These are phyloP conservation scores for Apiospora hydei DNA, from an alignment of 2,329 filamentous ascomycete species.

Conservation along the genomic window DNA sequence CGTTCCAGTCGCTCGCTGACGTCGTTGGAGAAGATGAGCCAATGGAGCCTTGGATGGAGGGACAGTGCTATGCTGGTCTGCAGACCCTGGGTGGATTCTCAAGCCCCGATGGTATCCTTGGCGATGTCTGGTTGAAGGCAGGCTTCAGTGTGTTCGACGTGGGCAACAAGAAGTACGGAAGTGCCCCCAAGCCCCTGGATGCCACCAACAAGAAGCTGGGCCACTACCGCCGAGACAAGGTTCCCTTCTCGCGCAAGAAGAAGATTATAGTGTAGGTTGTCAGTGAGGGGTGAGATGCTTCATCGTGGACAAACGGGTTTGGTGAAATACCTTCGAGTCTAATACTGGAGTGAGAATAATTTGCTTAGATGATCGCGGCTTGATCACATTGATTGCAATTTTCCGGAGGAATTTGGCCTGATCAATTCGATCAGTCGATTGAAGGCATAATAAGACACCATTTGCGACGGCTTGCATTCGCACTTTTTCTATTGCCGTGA, in stretches of 20 bases:
- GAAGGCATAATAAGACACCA: background rate
- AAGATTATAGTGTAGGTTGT: slow-evolving; percentile 19
- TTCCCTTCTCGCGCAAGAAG: slow-evolving; percentile 20
- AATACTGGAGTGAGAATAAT: background rate
- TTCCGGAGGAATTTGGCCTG: background rate
- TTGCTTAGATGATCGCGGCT: slow-evolving; percentile 3
- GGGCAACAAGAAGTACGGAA: slow-evolving; percentile 52
- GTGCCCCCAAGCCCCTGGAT: slow-evolving; percentile 50
- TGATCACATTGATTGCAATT: background rate
- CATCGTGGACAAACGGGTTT: background rate
- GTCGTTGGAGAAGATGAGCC: slow-evolving; percentile 47
- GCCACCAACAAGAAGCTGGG: slow-evolving; percentile 26
- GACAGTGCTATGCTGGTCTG: slow-evolving; percentile 76
- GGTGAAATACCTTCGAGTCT: background rate
- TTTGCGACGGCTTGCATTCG: background rate
- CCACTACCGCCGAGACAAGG: slow-evolving; percentile 14
- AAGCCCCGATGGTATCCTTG: slow-evolving; percentile 71
- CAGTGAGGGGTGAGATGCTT: background rate
- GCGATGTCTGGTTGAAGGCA: slow-evolving; percentile 81
- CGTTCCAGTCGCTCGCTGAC: slow-evolving; percentile 59
- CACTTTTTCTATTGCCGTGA: background rate
- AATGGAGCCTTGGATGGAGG: background rate
- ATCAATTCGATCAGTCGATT: background rate
- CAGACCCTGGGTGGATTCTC: slow-evolving; percentile 59
- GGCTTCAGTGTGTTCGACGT: slow-evolving; percentile 77